Percentiles rank a stretch among this genome's conserved stretches.
Conservation (phyloP, 306 rosid species). For the Betula pendula region DNA sequence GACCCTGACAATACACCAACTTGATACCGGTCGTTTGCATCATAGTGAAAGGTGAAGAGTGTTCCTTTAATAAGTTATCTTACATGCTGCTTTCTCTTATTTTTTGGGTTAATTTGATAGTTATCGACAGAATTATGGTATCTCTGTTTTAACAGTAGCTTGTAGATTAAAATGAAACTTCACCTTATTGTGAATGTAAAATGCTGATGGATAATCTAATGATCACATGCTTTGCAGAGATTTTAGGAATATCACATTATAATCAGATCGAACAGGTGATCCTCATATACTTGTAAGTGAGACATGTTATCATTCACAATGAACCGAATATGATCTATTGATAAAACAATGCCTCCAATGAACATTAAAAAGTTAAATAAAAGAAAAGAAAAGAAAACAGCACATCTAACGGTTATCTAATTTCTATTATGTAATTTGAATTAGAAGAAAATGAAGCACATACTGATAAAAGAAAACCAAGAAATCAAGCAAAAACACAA, state of each 20-base stretch:
- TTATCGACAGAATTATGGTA: neutral
- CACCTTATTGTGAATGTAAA: neutral
- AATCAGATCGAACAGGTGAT: neutral
- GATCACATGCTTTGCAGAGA: neutral
- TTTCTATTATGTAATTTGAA: neutral
- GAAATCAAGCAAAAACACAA: conserved; percentile 2
- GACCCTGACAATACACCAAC: neutral
- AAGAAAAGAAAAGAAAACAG: neutral
- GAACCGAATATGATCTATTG: neutral
- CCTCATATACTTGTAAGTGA: neutral
- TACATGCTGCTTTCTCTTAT: neutral
- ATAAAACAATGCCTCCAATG: neutral
- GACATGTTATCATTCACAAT: too few species aligned
- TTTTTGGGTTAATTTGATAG: neutral
- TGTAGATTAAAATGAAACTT: neutral
- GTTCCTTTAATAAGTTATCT: neutral
- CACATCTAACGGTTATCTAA: neutral
- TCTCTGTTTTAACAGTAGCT: neutral
- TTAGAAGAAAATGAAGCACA: neutral
- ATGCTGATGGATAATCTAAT: neutral
- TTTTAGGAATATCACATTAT: neutral
- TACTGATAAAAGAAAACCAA: neutral
- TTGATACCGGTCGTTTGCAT: neutral
- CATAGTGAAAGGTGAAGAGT: neutral
- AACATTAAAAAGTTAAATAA: neutral